phyloP scores from a whole-genome alignment of 2,329 filamentous ascomycete species.

The Acephala macrosclerotiorum region DNA sequence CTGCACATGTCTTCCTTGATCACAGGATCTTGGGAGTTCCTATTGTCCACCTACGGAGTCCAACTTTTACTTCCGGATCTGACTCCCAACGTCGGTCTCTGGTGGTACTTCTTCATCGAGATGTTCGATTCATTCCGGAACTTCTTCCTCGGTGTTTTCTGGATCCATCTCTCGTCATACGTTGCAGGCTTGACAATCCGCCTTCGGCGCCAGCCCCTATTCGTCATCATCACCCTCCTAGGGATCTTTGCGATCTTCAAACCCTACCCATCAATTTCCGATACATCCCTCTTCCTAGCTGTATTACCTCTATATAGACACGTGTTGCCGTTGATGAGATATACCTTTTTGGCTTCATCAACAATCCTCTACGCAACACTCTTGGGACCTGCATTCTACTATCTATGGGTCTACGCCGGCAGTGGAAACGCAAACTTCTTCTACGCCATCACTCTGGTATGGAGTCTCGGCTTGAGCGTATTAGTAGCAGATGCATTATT shows the following conservation, averaged over 20 bases:
- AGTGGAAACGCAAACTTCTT: slow-evolving; percentile 99
- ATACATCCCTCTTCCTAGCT: slow-evolving; percentile 85
- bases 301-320: slow-evolving; percentile 89
- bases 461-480: slow-evolving; percentile 89
- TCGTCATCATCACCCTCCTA: slow-evolving; percentile 82
- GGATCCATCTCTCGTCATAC: slow-evolving; percentile 92
- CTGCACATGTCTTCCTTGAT: slow-evolving; percentile 76
- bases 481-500: slow-evolving; percentile 89
- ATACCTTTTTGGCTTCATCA: slow-evolving; percentile 85
- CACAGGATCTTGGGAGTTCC: slow-evolving; percentile 86
- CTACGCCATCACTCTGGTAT: slow-evolving; percentile 98
- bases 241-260: slow-evolving; percentile 96
- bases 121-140: slow-evolving; percentile 98
- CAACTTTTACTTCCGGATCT: slow-evolving; percentile 91
- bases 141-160: slow-evolving; percentile 98
- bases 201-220: slow-evolving; percentile 84
- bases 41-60: slow-evolving; percentile 89
- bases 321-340: slow-evolving; percentile 90
- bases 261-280: slow-evolving; percentile 92
- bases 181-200: slow-evolving; percentile 86
- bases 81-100: slow-evolving; percentile 92
- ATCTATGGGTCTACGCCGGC: slow-evolving; percentile 97
- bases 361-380: slow-evolving; percentile 87
- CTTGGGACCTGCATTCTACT: slow-evolving; percentile 92
- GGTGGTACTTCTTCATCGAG: slow-evolving; percentile 99